Conservation (phyloP, 1,284 basidiomycete genomes). For the Moesziomyces aphidis region DNA sequence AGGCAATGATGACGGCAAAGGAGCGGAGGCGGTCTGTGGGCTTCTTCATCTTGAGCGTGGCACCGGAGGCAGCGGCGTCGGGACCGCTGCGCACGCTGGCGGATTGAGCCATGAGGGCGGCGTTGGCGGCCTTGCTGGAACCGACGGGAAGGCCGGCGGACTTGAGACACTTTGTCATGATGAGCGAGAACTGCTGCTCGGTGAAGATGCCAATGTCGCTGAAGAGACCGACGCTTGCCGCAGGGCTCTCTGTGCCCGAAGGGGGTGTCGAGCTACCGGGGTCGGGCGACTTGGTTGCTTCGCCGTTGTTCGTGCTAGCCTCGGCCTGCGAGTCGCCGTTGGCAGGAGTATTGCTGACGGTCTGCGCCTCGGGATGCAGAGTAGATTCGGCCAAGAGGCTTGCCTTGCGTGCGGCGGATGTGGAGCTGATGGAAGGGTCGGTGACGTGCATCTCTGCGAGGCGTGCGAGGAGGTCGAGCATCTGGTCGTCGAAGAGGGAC, state of each 20-base stretch:
- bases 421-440: conserved; percentile 65
- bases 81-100: conserved; percentile 66
- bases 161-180: conserved; percentile 87
- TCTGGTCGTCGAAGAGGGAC: conserved; percentile 81
- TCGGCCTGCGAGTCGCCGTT: not conserved
- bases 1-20: conserved; percentile 87
- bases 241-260: conserved; percentile 21
- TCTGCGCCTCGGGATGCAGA: conserved; percentile 12
- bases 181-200: conserved; percentile 83
- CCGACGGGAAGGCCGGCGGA: conserved; percentile 80
- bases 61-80: conserved; percentile 74
- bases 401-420: conserved; percentile 25
- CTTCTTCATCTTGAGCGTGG: conserved; percentile 80
- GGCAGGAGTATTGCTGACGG: not conserved
- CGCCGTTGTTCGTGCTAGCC: conserved; percentile 17
- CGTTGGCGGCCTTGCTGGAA: conserved; percentile 49
- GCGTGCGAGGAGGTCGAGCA: conserved; percentile 83
- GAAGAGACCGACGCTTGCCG: conserved; percentile 69
- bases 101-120: conserved; percentile 61
- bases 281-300: not conserved
- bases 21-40: conserved; percentile 79
- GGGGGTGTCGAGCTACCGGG: conserved; percentile 5
- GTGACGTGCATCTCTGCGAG: conserved; percentile 80
- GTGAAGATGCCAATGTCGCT: conserved; percentile 90
- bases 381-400: conserved; percentile 21